phyloP scores from a whole-genome alignment of 78 protist genomes.

The Paulinella micropora region DNA sequence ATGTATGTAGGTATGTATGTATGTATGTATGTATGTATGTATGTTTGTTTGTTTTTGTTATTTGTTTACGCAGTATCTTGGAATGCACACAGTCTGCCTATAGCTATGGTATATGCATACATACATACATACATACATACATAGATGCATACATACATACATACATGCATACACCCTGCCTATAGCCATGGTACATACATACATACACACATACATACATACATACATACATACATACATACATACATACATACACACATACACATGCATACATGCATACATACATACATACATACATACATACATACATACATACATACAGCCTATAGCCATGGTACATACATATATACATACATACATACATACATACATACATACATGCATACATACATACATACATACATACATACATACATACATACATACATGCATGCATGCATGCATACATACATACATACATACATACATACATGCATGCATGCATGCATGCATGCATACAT shows the following conservation, averaged over 20 bases:
- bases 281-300: neutral
- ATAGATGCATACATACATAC: too few relatives aligned
- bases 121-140: too few relatives aligned
- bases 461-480: neutral
- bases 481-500: neutral
- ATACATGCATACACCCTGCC: too few relatives aligned
- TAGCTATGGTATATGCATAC: too few relatives aligned
- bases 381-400: neutral
- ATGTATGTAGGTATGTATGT: too few relatives aligned
- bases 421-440: neutral
- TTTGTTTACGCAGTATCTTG: too few relatives aligned
- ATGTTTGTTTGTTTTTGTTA: too few relatives aligned
- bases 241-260: neutral
- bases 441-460: neutral
- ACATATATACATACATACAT: neutral
- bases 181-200: too few relatives aligned
- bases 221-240: neutral
- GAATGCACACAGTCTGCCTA: too few relatives aligned
- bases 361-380: neutral
- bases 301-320: neutral
- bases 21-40: too few relatives aligned
- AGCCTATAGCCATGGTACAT: neutral
- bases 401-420: neutral
- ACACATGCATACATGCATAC: neutral
- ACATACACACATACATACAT: neutral